phyloP scores from a whole-genome alignment of 495 filamentous ascomycete genomes.

The Tuber indicum region DNA sequence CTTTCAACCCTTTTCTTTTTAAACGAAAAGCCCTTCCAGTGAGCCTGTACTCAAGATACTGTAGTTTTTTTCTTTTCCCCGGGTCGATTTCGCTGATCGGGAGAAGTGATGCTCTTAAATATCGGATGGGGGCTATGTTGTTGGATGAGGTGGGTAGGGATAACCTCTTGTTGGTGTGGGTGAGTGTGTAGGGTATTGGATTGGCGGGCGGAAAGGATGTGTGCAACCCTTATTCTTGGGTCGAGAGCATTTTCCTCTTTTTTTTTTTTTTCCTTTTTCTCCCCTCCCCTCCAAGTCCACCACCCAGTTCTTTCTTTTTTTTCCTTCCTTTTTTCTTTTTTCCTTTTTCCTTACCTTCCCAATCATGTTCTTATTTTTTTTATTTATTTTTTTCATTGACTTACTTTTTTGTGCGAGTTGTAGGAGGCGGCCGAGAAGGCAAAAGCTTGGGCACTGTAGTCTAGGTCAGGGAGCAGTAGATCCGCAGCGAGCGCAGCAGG shows the following conservation, averaged over 20 bases:
- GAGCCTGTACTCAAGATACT: background rate
- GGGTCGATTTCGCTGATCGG: conserved; percentile 2
- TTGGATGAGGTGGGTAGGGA: conserved; percentile 3
- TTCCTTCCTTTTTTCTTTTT: conserved; percentile 27
- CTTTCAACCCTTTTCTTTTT: conserved; percentile 2
- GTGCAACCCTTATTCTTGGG: background rate
- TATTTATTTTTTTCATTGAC: background rate
- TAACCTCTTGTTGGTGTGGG: conserved; percentile 5
- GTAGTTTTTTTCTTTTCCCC: background rate
- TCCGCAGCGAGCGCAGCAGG: background rate
- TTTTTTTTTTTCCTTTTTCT: conserved; percentile 7
- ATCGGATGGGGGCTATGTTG: conserved; percentile 39
- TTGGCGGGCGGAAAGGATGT: conserved; percentile 6
- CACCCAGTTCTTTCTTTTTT: conserved; percentile 26
- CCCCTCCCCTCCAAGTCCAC: background rate
- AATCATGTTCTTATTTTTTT: background rate
- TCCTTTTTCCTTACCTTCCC: background rate
- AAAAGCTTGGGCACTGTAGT: background rate
- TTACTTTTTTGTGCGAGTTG: background rate
- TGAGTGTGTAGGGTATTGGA: background rate
- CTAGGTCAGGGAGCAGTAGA: background rate
- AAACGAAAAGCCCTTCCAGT: background rate
- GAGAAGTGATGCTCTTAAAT: conserved; percentile 30
- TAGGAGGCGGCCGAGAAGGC: background rate
- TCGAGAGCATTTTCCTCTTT: conserved; percentile 2